Base-by-base conservation (phyloP, 306 rosid species). In the Sechiopsis laciniata region DNA sequence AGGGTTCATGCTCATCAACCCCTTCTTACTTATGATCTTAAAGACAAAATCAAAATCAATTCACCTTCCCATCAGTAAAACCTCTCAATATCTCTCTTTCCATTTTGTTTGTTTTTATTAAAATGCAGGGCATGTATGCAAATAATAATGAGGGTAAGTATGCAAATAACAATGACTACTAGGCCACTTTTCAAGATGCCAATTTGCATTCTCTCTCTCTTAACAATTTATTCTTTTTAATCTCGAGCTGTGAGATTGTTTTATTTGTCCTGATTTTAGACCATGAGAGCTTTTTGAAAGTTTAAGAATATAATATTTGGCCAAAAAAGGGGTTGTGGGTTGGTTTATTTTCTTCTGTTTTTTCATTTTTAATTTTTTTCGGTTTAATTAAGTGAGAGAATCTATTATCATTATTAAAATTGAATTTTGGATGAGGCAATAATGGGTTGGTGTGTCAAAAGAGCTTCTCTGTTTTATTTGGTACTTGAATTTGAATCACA, bases 231-330 rank as follows among this genome's bases (percentile, higher is more conserved):
- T 65, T 65, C 24, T 17, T 17, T 63, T 63, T 62, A 7, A 64
- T 64, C 72, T 66, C 72, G 55, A 66, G 72, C 72, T 45, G 55
- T 66, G 72, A 66, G 72, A 66, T 42, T 40, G 55, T 66, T 66
- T 45, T 20, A 17, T 66, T 46, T 45, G 71, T 46, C 71, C 26
- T 67, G 56, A 45, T 67, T 4, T 63, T 42, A 64, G 53, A 42
- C 54, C 71, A 10, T 37, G 52, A 37, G n/a, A 42, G 17, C 52
- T 65, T 40, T 42, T 65, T 65, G 14, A 45, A 16, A 19, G 48
- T 40, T 45, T 45, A 45, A 45, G n/a, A 40, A 66, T 66, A 66
- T 4, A 21, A 45, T 66, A 66, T 19, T 66, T 8, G 51, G 51
- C 51, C 7, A 35, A 35, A 35, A 63, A 37, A 10, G 7, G 7